Base-by-base conservation (phyloP, 306 rosid genomes). In the Dryas drummondii region DNA sequence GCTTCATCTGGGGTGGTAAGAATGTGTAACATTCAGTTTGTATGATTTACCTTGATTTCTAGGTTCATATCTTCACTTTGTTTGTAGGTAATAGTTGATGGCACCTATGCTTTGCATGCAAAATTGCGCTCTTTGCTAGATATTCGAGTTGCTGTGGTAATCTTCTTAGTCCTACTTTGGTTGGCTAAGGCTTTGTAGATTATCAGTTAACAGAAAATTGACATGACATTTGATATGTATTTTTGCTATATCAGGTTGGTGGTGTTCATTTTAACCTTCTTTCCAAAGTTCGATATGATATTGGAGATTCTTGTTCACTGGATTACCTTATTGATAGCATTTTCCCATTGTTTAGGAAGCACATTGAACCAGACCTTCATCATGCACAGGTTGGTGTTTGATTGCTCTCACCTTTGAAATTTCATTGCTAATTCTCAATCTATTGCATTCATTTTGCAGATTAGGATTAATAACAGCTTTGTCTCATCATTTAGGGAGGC, bases 71-170 rank as follows among this genome's bases (percentile, higher is more conserved):
- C 32, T 55, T 50, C 68, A 63, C 50, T 75, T 72, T 78, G 66
- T 45, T 73, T 78, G 65, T 85, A 96, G 98, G 93, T 96, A 71
- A 88, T 96, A 79, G 96, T 96, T 83, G 99, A 96, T 79, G 99
- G 99, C 59, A 89, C 99, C 69, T 92, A 92, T 78, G 98, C 99
- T 62, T 85, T 94, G 71, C 98, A 96, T 85, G 96, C 99, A 68
- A 96, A 89, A 84, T 76, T 96, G 81, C 97, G 99, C 73, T 96
- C 99, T 78, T 82, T 89, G 87, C 89, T 96, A 80, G 99, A 96
- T 86, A 92, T 96, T 89, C 96, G 99, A 75, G 99, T 96, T 78
- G 99, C 99, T 71, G 99, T 96, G 97, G 98, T 96, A 83, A 68
- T 45, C 53, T 67, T 62, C 59, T 78, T n/a, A 47, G 22, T 56